Base-by-base conservation (phyloP, 441 rosid species). In the Populus tomentosa region DNA sequence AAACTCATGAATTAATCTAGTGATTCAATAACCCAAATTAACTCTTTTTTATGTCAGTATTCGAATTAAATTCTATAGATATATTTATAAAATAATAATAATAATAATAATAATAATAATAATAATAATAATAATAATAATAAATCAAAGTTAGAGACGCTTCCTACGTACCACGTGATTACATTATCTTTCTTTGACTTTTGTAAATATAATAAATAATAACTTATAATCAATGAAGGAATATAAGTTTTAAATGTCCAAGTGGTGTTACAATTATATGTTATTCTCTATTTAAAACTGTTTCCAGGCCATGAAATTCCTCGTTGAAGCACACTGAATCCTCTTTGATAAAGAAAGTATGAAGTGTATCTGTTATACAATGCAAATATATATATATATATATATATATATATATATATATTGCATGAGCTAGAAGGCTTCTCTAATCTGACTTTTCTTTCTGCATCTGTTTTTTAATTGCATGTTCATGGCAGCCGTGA, bases 171-270 rank as follows among this genome's bases (percentile, higher is more conserved):
- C 76, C 85, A 78, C 85, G 83, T 83, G 86, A 85, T 84, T 82
- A 30, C 84, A 80, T 87, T 78, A 42, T 42, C 83, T 79, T 86
- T 84, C 86, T 88, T 89, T 90, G 92, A 90, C 92, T 88, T 88
- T 78, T 79, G 79, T 72, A 32, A n/a, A 72, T 73, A 71, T 23
- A 78, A 72, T 76, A 32, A 56, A 67, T 36, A 36, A 36, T n/a
- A 18, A 3, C 9, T 23, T 33, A 13, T 10, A 30, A 16, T 69
- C 66, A 67, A 70, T 79, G 74, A 82, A 69, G 81, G 86, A 81
- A 86, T 82, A 81, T 84, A 53, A 81, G 75, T 79, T 53, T 73
- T 77, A 71, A 75, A 77, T 76, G 63, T 64, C 67, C 86, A 77
- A 82, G 77, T 75, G 80, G 86, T 62, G 42, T 75, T 21, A 65